Base-by-base conservation (phyloP, 2,329 filamentous ascomycete genomes). In the Nemania serpens region DNA sequence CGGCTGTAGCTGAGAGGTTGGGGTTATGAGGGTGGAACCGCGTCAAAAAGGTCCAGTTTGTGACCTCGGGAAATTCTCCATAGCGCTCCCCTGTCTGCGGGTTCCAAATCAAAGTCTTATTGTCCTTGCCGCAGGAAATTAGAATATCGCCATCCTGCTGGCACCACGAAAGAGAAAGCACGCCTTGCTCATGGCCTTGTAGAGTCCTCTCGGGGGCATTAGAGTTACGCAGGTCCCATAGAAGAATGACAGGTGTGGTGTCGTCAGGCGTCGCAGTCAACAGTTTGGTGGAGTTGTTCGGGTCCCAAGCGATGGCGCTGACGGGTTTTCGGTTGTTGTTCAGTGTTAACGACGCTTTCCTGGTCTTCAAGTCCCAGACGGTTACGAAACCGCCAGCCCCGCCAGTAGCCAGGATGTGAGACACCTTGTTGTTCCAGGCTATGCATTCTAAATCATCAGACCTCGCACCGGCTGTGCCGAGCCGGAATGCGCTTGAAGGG, bases 21-120 rank as follows among this genome's bases (percentile, higher is more conserved):
- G 95, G 94, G 75, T 99, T 97, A 68, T 91, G 88, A 33, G 95
- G 95, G 75, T 97, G 93, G 84, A 96, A 98, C 64, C 89, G 86
- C 5, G 95, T 97, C 74, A 94, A 88, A 81, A 99, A 99, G 5
- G 93, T 97, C 94, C 95, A 99, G 77, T 98, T 99, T n/a, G 94
- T 97, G 55, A 96, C 93, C 70, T 97, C 92, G 4, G 94, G 93
- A 73, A 98, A 94, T 77, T 98, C 94, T 66, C 96, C 95, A 65
- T 93, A 90, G 12, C 86, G 83, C 73, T 95, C 87, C 55, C 94
- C 94, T 2, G 90, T 97, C 71, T 95, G 91, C 1, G 95, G 92
- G 76, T 98, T 98, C 95, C 96, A 99, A 63, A 95, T 88, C 62
- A 99, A 85, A 2, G 93, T 97, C 69, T 91, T 87, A 74, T 98